Evolutionary conservation across 1,139 yeast genomes (phyloP).

Genomic region (Lodderomyces parapsilosis): DNA sequence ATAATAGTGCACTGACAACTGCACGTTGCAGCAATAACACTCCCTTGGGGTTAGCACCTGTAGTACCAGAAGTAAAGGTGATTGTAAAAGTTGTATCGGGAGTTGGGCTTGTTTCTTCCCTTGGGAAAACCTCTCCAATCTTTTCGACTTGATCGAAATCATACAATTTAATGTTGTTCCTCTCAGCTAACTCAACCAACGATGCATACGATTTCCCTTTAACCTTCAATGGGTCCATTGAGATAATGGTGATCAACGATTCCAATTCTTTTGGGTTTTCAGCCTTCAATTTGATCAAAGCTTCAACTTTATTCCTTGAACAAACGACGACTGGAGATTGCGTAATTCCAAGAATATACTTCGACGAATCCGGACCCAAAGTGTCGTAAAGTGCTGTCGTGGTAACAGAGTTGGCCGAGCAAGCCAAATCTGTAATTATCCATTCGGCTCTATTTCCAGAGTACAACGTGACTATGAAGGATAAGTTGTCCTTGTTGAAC

Average conservation of each 20-base stretch:
- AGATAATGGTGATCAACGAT: slow-evolving; percentile 29
- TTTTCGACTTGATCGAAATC: slow-evolving; percentile 34
- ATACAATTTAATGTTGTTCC: slow-evolving; percentile 23
- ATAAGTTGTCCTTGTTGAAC: slow-evolving; percentile 23
- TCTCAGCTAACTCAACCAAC: slow-evolving; percentile 23
- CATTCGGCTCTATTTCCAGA: slow-evolving; percentile 40
- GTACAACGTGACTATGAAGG: slow-evolving; percentile 35
- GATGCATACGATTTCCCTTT: slow-evolving; percentile 18
- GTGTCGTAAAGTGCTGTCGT: slow-evolving; percentile 43
- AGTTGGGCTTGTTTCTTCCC: slow-evolving; percentile 24
- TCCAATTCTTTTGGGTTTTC: slow-evolving; percentile 24
- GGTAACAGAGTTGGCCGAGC: slow-evolving; percentile 34
- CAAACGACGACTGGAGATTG: slow-evolving; percentile 36
- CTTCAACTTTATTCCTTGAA: slow-evolving; percentile 29
- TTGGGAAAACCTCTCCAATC: slow-evolving; percentile 27
- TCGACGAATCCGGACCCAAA: slow-evolving; percentile 35
- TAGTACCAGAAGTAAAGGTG: slow-evolving; percentile 44
- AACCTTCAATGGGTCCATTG: slow-evolving; percentile 33
- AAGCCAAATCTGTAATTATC: slow-evolving; percentile 38
- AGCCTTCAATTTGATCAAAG: slow-evolving; percentile 27
- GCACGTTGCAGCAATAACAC: slow-evolving; percentile 33
- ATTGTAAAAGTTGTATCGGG: slow-evolving; percentile 35
- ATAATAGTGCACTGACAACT: slow-evolving; percentile 24
- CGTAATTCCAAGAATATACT: slow-evolving; percentile 33
- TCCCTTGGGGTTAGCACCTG: slow-evolving; percentile 43